phyloP scores from a whole-genome alignment of 139 green algal genomes.

The Deuterostichococcus epilithicus region DNA sequence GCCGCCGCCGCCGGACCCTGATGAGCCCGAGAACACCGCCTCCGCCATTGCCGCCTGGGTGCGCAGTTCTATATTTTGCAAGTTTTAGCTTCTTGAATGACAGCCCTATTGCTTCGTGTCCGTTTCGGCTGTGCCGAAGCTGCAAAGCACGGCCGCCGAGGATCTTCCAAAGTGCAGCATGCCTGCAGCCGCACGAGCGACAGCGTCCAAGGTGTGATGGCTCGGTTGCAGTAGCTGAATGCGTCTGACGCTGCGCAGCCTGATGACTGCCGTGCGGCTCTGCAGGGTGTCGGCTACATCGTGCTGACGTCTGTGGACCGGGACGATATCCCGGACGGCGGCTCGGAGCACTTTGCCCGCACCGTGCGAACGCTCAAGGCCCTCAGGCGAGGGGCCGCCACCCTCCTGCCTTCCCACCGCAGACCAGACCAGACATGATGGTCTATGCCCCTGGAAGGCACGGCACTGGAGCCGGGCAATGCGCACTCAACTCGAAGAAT shows the following conservation, averaged over 20 bases:
- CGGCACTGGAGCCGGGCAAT: no score
- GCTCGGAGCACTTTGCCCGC: conserved; percentile 77
- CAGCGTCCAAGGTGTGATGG: no score
- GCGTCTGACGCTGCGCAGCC: not conserved
- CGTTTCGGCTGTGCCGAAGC: no score
- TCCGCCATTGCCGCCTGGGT: not conserved
- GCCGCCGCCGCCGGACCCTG: conserved; percentile 61
- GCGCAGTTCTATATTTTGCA: not conserved
- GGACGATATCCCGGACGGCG: conserved; percentile 88
- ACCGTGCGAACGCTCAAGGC: conserved; percentile 61
- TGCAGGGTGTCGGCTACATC: conserved; percentile 76
- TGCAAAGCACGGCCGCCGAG: no score
- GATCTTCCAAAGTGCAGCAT: no score
- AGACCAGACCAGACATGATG: no score
- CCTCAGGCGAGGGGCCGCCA: conserved; percentile 2
- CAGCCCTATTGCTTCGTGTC: no score
- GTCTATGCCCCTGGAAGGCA: no score
- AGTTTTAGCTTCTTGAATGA: not conserved
- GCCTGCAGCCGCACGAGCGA: no score
- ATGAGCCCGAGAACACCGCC: conserved; percentile 78
- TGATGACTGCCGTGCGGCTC: not conserved
- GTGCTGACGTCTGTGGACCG: conserved; percentile 88
- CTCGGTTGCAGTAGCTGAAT: no score
- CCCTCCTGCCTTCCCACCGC: no score
- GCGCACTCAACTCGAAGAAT: no score